These are phyloP conservation scores for Colletotrichum ledebouriae DNA, from an alignment of 2,329 filamentous ascomycete genomes.

Conservation along the genomic window DNA sequence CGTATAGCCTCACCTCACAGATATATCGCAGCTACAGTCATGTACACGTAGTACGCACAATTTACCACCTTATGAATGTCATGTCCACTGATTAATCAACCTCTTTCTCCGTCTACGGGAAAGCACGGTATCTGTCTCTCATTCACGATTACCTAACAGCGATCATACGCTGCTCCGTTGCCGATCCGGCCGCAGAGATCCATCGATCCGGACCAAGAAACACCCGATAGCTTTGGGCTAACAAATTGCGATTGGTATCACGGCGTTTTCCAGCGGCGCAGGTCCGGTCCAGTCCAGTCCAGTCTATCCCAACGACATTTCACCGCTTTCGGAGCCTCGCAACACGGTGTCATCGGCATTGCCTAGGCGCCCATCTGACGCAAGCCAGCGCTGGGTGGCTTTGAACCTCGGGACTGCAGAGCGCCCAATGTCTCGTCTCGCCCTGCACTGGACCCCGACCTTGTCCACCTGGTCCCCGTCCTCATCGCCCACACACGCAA, in stretches of 20 bases:
- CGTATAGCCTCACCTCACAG: slow-evolving; percentile 19
- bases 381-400: slow-evolving; percentile 18
- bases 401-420: slow-evolving; percentile 20
- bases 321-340: slow-evolving; percentile 41
- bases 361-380: slow-evolving; percentile 29
- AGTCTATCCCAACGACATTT: slow-evolving; percentile 12
- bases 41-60: background rate
- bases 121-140: slow-evolving; percentile 15
- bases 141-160: slow-evolving; percentile 11
- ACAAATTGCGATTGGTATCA: background rate
- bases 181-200: slow-evolving; percentile 34
- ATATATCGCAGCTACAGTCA: background rate
- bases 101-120: background rate
- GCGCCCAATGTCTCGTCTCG: slow-evolving; percentile 31
- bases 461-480: slow-evolving; percentile 12
- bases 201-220: slow-evolving; percentile 32
- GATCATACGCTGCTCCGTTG: slow-evolving; percentile 32
- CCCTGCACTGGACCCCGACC: slow-evolving; percentile 36
- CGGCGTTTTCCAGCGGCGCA: slow-evolving; percentile 10
- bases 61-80: background rate
- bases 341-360: slow-evolving; percentile 37
- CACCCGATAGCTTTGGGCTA: background rate
- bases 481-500: background rate
- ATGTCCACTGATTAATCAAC: slow-evolving; percentile 3
- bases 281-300: slow-evolving; percentile 27